phyloP scores from a whole-genome alignment of 164 flowering plant genomes.

The Magnolia officinalis region DNA sequence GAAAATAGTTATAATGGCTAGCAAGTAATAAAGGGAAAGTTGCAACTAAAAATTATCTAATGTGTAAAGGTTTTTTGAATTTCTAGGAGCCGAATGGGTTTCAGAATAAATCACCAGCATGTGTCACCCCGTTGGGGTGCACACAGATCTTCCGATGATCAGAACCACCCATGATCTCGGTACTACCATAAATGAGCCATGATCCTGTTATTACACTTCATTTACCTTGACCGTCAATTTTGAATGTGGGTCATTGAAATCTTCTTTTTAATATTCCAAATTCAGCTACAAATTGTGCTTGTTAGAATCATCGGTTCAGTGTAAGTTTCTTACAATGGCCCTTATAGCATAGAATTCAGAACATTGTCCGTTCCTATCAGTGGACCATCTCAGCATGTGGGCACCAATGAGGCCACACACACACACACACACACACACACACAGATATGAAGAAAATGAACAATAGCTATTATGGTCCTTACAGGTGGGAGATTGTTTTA shows the following conservation, averaged over 20 bases:
- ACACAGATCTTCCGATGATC: neutral
- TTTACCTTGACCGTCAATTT: no score
- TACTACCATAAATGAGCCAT: no score
- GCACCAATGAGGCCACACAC: no score
- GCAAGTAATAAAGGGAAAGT: neutral
- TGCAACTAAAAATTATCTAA: neutral
- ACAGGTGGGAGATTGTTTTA: neutral
- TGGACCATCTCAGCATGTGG: neutral
- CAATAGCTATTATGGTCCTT: neutral
- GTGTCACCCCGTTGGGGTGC: neutral
- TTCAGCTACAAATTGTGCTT: neutral
- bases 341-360: neutral
- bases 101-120: neutral
- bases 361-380: neutral
- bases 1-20: neutral
- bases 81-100: neutral
- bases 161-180: neutral
- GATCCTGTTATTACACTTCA: no score
- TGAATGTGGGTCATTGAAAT: no score
- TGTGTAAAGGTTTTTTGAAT: neutral
- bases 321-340: neutral
- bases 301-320: neutral
- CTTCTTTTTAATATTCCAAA: no score
- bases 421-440: neutral
- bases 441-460: neutral